phyloP scores from a whole-genome alignment of 2,329 filamentous ascomycete species.

The Coleophoma eucalyptorum region DNA sequence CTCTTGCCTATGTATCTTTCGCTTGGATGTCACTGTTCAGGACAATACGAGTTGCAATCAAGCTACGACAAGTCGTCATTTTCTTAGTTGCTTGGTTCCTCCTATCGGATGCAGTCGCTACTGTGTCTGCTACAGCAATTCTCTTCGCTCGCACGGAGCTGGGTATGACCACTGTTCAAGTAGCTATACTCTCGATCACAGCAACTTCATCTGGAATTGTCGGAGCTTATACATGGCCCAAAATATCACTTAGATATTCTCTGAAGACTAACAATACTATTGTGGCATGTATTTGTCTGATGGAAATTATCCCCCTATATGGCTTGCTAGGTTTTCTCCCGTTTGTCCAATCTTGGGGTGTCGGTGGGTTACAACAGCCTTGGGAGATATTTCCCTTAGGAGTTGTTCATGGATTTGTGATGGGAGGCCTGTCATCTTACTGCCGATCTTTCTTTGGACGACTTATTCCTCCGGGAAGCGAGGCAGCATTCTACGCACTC shows the following conservation, averaged over 20 bases:
- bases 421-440: constrained; percentile 88
- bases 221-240: constrained; percentile 87
- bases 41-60: constrained; percentile 70
- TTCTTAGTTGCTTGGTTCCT: constrained; percentile 92
- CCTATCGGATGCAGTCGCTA: constrained; percentile 88
- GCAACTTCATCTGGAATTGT: constrained; percentile 78
- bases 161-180: constrained; percentile 80
- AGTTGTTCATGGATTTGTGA: constrained; percentile 85
- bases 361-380: constrained; percentile 79
- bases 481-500: constrained; percentile 91
- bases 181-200: constrained; percentile 91
- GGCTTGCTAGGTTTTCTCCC: constrained; percentile 86
- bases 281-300: constrained; percentile 79
- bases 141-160: constrained; percentile 93
- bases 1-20: constrained; percentile 70
- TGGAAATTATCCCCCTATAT: constrained; percentile 91
- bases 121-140: constrained; percentile 89
- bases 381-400: constrained; percentile 97
- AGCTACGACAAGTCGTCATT: constrained; percentile 67
- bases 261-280: constrained; percentile 83
- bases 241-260: constrained; percentile 64
- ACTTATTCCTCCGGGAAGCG: constrained; percentile 86
- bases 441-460: constrained; percentile 89
- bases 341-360: constrained; percentile 67
- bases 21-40: constrained; percentile 83